Evolutionary conservation across 306 rosid genomes (phyloP).

Genomic region (Echinosophora koreensis): DNA sequence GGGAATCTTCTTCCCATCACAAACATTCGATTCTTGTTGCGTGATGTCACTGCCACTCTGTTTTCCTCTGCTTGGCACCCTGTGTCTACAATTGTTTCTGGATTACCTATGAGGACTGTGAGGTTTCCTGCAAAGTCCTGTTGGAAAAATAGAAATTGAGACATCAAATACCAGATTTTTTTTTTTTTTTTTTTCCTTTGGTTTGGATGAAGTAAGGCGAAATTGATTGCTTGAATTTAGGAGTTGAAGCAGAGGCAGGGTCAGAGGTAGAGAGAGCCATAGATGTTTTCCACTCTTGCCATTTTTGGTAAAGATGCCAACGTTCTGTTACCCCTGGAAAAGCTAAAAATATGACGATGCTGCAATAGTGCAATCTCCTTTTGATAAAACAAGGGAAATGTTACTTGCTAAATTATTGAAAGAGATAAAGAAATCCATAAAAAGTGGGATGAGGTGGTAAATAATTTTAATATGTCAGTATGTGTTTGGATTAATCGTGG

Average conservation of each 20-base stretch:
- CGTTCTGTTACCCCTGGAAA: not conserved
- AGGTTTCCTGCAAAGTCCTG: constrained; percentile 37
- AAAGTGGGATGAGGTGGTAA: too few species aligned
- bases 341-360: too few species aligned
- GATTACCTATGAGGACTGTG: constrained; percentile 29
- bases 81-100: not conserved
- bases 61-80: not conserved
- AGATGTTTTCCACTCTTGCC: constrained; percentile 14
- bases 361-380: too few species aligned
- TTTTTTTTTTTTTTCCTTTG: constrained; percentile 10
- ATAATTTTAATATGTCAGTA: too few species aligned
- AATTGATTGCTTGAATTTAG: constrained; percentile 66
- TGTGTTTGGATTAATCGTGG: too few species aligned
- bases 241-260: constrained; percentile 40
- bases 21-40: constrained; percentile 27
- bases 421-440: too few species aligned
- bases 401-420: too few species aligned
- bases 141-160: not conserved
- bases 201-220: constrained; percentile 34
- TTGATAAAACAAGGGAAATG: too few species aligned
- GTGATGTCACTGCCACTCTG: not conserved
- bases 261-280: constrained; percentile 27
- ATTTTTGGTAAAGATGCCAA: constrained; percentile 42
- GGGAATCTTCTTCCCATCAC: constrained; percentile 78
- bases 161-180: not conserved